Conservation (phyloP, 148 eudicot species). For the Rhododendron ferrugineum region DNA sequence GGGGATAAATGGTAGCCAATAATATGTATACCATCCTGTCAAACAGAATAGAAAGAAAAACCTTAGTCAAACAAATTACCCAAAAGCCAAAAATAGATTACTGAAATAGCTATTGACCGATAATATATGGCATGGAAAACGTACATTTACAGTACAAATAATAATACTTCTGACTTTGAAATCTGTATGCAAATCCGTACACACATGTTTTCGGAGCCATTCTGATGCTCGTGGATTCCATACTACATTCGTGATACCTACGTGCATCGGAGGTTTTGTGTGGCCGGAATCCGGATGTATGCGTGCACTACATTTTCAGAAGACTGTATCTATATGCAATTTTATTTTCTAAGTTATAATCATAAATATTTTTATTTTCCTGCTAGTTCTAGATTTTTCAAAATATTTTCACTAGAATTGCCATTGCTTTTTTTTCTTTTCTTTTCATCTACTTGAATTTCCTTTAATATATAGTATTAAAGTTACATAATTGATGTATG, state of each 20-base stretch:
- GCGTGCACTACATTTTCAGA: not conserved
- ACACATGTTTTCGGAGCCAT: not conserved
- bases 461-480: not conserved
- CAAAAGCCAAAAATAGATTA: not conserved
- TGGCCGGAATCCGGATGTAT: not conserved
- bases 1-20: slow-evolving; percentile 50
- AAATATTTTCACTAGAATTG: not conserved
- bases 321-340: not conserved
- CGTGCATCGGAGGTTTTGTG: not conserved
- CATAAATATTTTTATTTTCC: not conserved
- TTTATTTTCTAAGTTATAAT: not conserved
- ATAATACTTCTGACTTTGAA: not conserved
- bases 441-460: not conserved
- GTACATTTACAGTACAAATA: too few relatives aligned
- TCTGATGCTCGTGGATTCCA: too few relatives aligned
- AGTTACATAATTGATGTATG: not conserved
- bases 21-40: slow-evolving; percentile 40
- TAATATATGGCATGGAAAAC: not conserved
- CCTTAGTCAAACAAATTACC: not conserved
- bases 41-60: not conserved
- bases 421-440: not conserved
- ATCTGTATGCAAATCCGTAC: not conserved
- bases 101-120: not conserved
- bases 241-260: not conserved
- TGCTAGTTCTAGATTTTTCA: not conserved